Evolutionary conservation across 1,139 yeast species (phyloP), one percentile per base, ranked within the genome.

Genomic region (Scheffersomyces parashehatae): DNA sequence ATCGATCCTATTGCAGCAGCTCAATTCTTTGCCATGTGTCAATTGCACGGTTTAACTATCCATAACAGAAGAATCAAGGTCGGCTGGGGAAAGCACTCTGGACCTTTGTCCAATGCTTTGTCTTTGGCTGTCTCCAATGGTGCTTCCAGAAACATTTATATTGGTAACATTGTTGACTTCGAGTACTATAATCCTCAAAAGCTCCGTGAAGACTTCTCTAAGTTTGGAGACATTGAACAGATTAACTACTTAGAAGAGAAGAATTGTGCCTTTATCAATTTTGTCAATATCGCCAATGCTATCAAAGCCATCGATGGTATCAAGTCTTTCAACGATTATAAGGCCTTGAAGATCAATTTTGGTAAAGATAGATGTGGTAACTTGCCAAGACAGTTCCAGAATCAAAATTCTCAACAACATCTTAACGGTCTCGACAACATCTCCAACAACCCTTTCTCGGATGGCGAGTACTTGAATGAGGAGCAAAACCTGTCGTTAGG

Each of bases 81-180:
- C 47, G 97, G 97, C 14, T 93, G 98, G 98, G 99, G 98, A 39
- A 88, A 88, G 61, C 96, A 89, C 63, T 83, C 96, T 1, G 97
- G 97, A 8, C 93, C 96, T 1, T 73, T 91, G 46, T 81, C 89
- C n/a, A 84, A 86, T 52, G 85, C 88, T 3, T 75, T 91, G 47
- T 81, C 89, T 6, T 68, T 83, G 49, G 96, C 96, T 1, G 95
- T 90, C n/a, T 81, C 93, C n/a, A 84, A 85, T 42, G 97, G 97
- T 36, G 98, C 97, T 1, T 81, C 91, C 26, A 81, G 99, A 67
- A 93, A 93, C 62, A 83, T 93, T 33, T 93, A 91, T 64, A 81
- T 93, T 52, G 97, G 98, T 29, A 83, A 73, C 54, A 73, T 74
- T 42, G 58, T 55, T 43, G 73, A 74, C 55, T 73, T 73, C 50